Percentiles rank a stretch among this genome's conserved stretches.
Conservation (phyloP, 345 rosid genomes). For the Populus davidiana region DNA sequence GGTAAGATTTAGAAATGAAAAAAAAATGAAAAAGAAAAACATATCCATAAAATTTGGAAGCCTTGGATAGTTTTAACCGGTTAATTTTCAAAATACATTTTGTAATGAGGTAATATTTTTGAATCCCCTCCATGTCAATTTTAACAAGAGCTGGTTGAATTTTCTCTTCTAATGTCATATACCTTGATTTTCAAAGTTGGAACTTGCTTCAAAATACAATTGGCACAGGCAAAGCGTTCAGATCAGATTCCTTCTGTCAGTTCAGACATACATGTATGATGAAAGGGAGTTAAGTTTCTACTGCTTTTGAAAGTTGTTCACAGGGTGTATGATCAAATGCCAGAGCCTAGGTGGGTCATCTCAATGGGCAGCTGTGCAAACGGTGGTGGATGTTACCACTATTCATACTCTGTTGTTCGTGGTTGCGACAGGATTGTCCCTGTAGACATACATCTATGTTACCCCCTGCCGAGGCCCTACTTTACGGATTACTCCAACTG, state of each 20-base stretch:
- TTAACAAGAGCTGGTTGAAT: not conserved
- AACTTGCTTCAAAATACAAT: not conserved
- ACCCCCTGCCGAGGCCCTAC: constrained; percentile 94
- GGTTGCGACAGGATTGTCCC: constrained; percentile 99
- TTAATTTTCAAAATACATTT: no score
- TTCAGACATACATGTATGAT: not conserved
- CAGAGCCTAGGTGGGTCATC: constrained; percentile 97
- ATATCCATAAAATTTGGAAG: no score
- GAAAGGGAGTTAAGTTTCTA: not conserved
- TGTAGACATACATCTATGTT: constrained; percentile 91
- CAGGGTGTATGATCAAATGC: constrained; percentile 99
- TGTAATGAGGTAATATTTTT: no score
- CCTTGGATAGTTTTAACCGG: no score
- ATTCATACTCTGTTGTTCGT: constrained; percentile 93
- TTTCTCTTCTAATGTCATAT: not conserved
- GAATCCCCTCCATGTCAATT: no score
- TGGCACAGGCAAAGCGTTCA: not conserved
- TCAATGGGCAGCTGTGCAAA: constrained; percentile 99
- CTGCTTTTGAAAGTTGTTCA: constrained; percentile 11
- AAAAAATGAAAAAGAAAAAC: no score
- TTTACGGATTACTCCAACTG: constrained; percentile 88
- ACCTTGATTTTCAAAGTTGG: not conserved
- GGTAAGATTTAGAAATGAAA: no score
- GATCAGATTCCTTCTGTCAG: not conserved
- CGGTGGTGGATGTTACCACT: constrained; percentile 97